Evolutionary conservation across 768 basidiomycete genomes (phyloP), one percentile per base, ranked within the genome.

Genomic region (Gloeopeniophorella convolvens): DNA sequence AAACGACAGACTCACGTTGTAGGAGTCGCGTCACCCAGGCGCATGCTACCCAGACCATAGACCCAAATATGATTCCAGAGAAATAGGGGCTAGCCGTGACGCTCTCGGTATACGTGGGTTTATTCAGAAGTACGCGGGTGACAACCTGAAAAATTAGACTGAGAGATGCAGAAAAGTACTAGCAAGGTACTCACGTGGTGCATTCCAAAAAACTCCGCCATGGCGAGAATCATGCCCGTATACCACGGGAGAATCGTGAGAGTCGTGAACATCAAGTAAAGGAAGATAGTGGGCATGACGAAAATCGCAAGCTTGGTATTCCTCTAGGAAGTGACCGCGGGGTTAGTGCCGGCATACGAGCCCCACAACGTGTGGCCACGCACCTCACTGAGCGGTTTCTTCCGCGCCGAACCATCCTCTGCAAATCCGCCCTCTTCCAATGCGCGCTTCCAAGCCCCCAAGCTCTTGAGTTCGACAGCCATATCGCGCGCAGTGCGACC

Each of bases 401-500:
- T 70, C 59, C 76, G 79, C 59, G 78, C 77, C 31, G 79, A 66
- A 1, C 89, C 90, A 45, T 85, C 79, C 60, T 88, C 85, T 44
- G 80, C 78, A 73, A 85, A 76, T 0, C 89, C 90, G 13, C 89
- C 88, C 60, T 96, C 93, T 61, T 89, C 84, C 57, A 97, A 65
- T 0, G 89, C 95, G 12, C 85, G 79, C 63, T 84, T 86, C 84
- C 87, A 98, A 2, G 95, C 87, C 5, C 84, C 89, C 21, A 93
- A 62, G 55, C 88, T 89, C 68, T 96, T 96, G 39, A 98, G 72
- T 66, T 96, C 92, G 11, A 82, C 75, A 0, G 96, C 94, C 90
- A 99, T 94, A 59, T 98, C 96, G 52, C 85, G 74, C 41, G 95
- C 82, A 1, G 92, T 94, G 62, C 96, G 80, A 6, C 89, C 88